phyloP scores from a whole-genome alignment of 257 asterid species.

The Solanum lycopersicoides region DNA sequence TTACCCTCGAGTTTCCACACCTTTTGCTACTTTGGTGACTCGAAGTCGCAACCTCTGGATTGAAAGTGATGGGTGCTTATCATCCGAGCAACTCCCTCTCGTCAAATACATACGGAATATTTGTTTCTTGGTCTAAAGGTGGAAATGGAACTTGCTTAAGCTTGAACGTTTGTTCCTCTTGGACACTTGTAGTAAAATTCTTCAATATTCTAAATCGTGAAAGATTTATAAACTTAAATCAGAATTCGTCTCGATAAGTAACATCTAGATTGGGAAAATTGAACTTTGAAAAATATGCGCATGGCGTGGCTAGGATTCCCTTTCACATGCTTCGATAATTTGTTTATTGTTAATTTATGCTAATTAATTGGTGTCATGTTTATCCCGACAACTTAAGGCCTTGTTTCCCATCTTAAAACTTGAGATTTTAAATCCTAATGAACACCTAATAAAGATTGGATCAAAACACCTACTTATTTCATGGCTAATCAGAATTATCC shows the following conservation, averaged over 20 bases:
- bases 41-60: accelerated
- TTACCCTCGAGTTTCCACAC: too few species aligned
- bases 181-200: too few species aligned
- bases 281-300: background rate
- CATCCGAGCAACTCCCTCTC: too few species aligned
- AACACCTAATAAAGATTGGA: background rate
- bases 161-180: too few species aligned
- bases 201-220: too few species aligned
- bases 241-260: too few species aligned
- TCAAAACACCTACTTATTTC: background rate
- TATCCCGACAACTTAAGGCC: background rate
- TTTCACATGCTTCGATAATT: background rate
- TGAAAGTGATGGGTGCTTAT: too few species aligned
- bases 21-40: too few species aligned
- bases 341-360: background rate
- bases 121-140: too few species aligned
- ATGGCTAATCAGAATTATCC: background rate
- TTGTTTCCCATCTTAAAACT: background rate
- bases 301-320: background rate
- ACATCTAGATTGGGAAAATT: background rate
- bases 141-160: too few species aligned
- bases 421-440: background rate
- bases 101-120: too few species aligned
- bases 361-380: background rate
- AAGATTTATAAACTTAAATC: too few species aligned